phyloP scores from a whole-genome alignment of 2,329 filamentous ascomycete species.

The Bipolaris cookei region DNA sequence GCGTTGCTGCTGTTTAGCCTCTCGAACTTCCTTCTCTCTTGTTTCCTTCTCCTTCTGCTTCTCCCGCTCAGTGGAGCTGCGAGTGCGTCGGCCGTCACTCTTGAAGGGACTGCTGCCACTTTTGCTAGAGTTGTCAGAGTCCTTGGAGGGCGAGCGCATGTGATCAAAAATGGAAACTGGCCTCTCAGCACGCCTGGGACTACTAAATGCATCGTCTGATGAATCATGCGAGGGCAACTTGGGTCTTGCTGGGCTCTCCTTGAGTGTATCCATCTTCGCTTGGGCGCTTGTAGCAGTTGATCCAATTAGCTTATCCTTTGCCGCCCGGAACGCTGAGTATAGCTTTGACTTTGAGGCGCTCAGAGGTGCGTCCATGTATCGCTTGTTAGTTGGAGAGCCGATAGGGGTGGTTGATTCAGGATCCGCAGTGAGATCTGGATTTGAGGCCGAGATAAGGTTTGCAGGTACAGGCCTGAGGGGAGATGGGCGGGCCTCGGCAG shows the following conservation, averaged over 20 bases:
- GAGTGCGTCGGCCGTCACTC: constrained; percentile 56
- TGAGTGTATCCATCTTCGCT: constrained; percentile 62
- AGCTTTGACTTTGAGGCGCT: constrained; percentile 93
- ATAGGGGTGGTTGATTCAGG: constrained; percentile 62
- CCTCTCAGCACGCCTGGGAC: constrained; percentile 44
- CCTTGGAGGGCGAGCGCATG: constrained; percentile 45
- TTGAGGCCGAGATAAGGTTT: constrained; percentile 54
- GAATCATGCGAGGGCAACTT: constrained; percentile 34
- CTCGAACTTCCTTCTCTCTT: constrained; percentile 62
- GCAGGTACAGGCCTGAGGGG: constrained; percentile 54
- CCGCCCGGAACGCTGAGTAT: constrained; percentile 87
- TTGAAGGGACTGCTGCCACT: constrained; percentile 42
- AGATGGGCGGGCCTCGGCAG: constrained; percentile 56
- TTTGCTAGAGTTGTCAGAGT: constrained; percentile 42
- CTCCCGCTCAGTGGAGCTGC: constrained; percentile 66
- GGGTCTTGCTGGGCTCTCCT: constrained; percentile 38
- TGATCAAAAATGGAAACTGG: constrained; percentile 44
- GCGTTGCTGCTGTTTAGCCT: constrained; percentile 66
- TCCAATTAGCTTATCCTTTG: constrained; percentile 83
- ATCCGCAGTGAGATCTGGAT: constrained; percentile 50
- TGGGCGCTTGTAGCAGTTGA: constrained; percentile 66
- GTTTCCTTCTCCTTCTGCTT: constrained; percentile 65
- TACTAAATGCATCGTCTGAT: constrained; percentile 44
- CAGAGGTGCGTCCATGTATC: constrained; percentile 74
- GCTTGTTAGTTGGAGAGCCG: constrained; percentile 60